These are phyloP conservation scores for Phaffia australis DNA, from an alignment of 768 basidiomycete genomes.

Conservation along the genomic window DNA sequence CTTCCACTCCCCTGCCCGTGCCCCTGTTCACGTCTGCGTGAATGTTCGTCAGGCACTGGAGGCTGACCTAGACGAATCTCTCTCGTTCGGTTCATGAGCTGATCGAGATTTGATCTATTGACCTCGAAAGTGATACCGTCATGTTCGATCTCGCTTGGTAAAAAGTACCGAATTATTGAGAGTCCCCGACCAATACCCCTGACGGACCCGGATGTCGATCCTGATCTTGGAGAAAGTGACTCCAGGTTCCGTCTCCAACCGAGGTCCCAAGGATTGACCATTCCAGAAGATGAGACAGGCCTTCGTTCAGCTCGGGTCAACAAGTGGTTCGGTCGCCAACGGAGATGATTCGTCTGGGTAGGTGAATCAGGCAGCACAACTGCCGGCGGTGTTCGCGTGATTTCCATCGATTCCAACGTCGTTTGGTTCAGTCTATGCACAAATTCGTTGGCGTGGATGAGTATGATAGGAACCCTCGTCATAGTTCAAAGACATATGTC, in stretches of 20 bases:
- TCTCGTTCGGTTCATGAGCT: slow-evolving; percentile 9
- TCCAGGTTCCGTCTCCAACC: not conserved
- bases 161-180: not conserved
- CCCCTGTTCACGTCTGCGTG: no score
- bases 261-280: slow-evolving; percentile 22
- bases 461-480: not conserved
- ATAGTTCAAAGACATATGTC: no score
- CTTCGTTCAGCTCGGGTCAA: slow-evolving; percentile 13
- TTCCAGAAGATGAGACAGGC: not conserved
- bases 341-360: not conserved
- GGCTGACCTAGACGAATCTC: slow-evolving; percentile 13
- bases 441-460: not conserved
- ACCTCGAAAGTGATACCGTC: not conserved
- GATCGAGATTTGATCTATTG: not conserved
- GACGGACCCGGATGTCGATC: not conserved
- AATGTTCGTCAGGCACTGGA: not conserved
- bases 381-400: not conserved
- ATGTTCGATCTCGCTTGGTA: slow-evolving; percentile 2
- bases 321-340: slow-evolving; percentile 22
- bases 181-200: not conserved
- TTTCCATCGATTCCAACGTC: slow-evolving; percentile 17
- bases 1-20: no score
- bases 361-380: slow-evolving; percentile 8
- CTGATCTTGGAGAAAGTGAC: slow-evolving; percentile 2
- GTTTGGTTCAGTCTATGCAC: slow-evolving; percentile 14